A percentile compares a stretch with the other conserved stretches of the same genome.
Evolutionary conservation across 2,329 filamentous ascomycete genomes (phyloP).

Genomic region (Epichloe coenophiala): DNA sequence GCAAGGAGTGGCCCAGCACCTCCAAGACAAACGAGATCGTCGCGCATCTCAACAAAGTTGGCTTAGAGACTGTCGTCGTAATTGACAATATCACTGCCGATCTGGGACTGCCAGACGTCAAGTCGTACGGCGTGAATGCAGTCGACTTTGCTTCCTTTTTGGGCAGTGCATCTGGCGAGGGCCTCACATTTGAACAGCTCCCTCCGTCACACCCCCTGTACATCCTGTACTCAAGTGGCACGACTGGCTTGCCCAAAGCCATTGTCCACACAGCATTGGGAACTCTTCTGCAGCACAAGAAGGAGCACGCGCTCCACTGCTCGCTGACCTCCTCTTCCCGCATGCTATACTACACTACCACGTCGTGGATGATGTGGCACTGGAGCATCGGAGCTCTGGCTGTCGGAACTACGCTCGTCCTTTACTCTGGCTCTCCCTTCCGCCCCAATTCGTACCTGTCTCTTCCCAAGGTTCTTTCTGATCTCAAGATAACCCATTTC

Average conservation of each 20-base stretch:
- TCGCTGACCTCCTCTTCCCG: conserved; percentile 60
- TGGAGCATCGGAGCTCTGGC: conserved; percentile 84
- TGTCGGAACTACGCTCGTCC: conserved; percentile 65
- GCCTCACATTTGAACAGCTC: conserved; percentile 60
- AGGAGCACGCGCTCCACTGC: conserved; percentile 82
- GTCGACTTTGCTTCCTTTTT: conserved; percentile 34
- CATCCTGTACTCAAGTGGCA: conserved; percentile 86
- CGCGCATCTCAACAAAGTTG: conserved; percentile 41
- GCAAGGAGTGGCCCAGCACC: conserved; percentile 70
- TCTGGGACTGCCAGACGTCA: conserved; percentile 28
- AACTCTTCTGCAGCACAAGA: conserved; percentile 91
- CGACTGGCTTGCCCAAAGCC: conserved; percentile 76
- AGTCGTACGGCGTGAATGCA: conserved; percentile 24
- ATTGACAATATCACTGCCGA: conserved; percentile 50
- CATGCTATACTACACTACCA: conserved; percentile 88
- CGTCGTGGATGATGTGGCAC: conserved; percentile 99
- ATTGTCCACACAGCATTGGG: conserved; percentile 88
- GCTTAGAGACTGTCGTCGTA: conserved; percentile 58
- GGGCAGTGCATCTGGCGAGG: conserved; percentile 25
- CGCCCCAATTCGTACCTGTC: conserved; percentile 64
- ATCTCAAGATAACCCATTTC: conserved; percentile 77
- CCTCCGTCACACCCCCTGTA: conserved; percentile 76
- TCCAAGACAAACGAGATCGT: conserved; percentile 70
- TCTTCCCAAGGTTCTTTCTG: conserved; percentile 69
- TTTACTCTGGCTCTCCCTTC: conserved; percentile 92